phyloP scores from a whole-genome alignment of 306 rosid species.

The Cercis canadensis region DNA sequence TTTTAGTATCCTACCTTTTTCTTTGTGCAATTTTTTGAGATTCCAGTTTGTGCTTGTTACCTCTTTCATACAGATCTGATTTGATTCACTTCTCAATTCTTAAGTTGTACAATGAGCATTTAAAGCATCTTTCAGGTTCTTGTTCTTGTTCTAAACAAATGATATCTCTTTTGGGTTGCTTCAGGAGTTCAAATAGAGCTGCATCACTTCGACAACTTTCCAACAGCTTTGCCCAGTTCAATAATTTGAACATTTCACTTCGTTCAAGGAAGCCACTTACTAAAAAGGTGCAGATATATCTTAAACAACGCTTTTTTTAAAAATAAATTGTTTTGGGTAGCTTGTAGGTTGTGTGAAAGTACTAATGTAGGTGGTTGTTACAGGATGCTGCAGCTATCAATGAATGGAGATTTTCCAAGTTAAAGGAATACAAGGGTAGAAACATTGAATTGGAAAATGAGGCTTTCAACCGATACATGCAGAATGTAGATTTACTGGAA shows the following conservation, averaged over 20 bases:
- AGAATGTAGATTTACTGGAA: constrained; percentile 75
- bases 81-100: background rate
- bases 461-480: constrained; percentile 90
- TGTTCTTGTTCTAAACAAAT: constrained; percentile 17
- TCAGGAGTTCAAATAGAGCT: constrained; percentile 78
- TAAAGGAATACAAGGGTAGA: constrained; percentile 77
- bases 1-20: background rate
- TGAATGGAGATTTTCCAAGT: constrained; percentile 94
- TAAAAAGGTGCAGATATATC: constrained; percentile 67
- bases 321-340: constrained; percentile 8
- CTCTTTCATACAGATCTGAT: background rate
- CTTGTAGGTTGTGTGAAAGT: constrained; percentile 29
- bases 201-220: constrained; percentile 89
- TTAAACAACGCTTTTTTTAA: constrained; percentile 12
- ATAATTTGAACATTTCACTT: constrained; percentile 71
- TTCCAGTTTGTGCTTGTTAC: constrained; percentile 6
- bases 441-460: constrained; percentile 80
- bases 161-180: constrained; percentile 34
- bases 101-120: background rate
- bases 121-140: constrained; percentile 22
- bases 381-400: constrained; percentile 91
- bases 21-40: background rate
- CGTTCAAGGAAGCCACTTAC: constrained; percentile 86
- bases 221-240: constrained; percentile 89
- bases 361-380: constrained; percentile 47